These are phyloP conservation scores for Sphenostylis stenocarpa DNA, from an alignment of 306 rosid genomes.

Conservation along the genomic window DNA sequence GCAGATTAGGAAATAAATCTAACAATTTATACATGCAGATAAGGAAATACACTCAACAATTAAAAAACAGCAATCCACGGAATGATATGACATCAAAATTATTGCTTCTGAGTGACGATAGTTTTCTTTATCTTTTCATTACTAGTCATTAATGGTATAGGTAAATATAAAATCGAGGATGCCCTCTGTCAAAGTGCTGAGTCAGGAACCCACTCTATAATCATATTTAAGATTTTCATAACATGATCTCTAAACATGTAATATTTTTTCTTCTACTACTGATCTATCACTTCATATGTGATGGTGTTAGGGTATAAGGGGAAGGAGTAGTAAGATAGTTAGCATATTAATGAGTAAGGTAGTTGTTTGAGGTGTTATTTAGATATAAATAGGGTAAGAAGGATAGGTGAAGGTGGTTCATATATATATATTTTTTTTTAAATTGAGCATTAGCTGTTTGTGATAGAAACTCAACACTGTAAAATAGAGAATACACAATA, in stretches of 20 bases:
- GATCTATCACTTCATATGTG: neutral
- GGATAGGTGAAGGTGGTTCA: no score
- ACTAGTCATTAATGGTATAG: neutral
- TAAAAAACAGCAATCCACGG: neutral
- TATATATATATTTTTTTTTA: no score
- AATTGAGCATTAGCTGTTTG: no score
- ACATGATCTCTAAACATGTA: neutral
- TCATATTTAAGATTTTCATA: constrained; percentile 2
- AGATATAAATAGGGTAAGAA: no score
- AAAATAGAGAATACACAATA: no score
- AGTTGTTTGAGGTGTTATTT: no score
- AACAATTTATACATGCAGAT: constrained; percentile 2
- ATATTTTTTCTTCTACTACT: neutral
- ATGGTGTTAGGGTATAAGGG: no score
- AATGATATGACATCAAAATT: constrained; percentile 6
- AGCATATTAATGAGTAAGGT: no score
- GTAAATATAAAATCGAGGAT: neutral
- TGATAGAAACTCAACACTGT: no score
- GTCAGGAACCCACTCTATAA: neutral
- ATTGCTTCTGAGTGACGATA: neutral
- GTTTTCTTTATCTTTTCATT: neutral
- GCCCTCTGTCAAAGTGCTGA: neutral
- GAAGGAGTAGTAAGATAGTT: no score
- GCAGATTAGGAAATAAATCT: neutral
- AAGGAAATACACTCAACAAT: neutral